phyloP scores from a whole-genome alignment of 306 rosid species.

The Erythrophleum fordii region DNA sequence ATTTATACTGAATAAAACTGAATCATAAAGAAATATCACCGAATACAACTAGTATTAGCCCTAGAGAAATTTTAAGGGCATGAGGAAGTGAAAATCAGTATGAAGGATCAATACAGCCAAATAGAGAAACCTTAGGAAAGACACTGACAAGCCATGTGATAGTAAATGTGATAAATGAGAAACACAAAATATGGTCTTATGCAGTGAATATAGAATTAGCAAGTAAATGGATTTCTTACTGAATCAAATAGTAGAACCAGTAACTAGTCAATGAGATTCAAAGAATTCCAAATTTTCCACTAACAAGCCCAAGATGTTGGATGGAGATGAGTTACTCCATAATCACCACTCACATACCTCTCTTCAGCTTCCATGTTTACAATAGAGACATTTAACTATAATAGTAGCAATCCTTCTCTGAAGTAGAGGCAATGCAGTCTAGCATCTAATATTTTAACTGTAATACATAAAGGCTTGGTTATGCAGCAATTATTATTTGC shows the following conservation, averaged over 20 bases:
- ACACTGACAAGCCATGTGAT: no score
- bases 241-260: slow-evolving; percentile 23
- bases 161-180: not conserved
- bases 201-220: not conserved
- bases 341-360: not conserved
- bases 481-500: not conserved
- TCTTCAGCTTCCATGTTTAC: not conserved
- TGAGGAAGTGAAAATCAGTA: no score
- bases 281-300: not conserved
- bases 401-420: not conserved
- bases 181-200: not conserved
- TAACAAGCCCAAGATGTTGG: not conserved
- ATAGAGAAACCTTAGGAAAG: no score
- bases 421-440: slow-evolving; percentile 13
- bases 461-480: not conserved
- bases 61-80: not conserved
- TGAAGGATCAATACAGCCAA: slow-evolving; percentile 7
- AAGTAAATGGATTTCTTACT: not conserved
- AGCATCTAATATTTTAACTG: slow-evolving; percentile 2
- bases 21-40: no score
- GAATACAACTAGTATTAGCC: slow-evolving; percentile 30
- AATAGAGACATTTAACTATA: slow-evolving; percentile 5
- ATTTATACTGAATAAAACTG: slow-evolving; percentile 14
- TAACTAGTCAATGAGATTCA: not conserved
- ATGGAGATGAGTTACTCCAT: not conserved